phyloP scores from a whole-genome alignment of 345 rosid species.

The Populus pruinosa region DNA sequence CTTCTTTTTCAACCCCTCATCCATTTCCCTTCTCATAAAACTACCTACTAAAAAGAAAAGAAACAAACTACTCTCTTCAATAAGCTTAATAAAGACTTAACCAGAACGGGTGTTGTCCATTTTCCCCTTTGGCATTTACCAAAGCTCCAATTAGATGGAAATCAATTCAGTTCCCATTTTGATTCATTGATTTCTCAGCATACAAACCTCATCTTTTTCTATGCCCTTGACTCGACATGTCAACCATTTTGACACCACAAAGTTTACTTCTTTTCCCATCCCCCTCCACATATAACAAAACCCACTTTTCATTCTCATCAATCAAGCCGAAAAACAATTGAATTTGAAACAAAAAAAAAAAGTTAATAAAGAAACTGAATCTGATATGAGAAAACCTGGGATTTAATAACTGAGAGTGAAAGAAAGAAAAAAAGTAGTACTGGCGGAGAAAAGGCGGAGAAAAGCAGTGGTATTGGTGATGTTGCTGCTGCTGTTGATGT shows the following conservation, averaged over 20 bases:
- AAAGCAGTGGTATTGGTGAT: background rate
- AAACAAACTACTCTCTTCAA: background rate
- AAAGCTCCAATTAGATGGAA: background rate
- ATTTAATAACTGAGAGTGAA: background rate
- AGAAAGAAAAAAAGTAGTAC: background rate
- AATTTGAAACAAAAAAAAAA: background rate
- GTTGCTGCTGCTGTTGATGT: background rate
- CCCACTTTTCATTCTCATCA: background rate
- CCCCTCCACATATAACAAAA: background rate
- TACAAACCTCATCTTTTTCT: background rate
- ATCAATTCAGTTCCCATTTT: background rate
- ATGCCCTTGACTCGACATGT: background rate
- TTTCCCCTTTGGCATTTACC: background rate
- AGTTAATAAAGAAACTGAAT: background rate
- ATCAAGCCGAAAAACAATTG: background rate
- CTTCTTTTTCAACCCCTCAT: background rate
- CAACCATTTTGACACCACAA: background rate
- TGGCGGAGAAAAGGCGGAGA: conserved; percentile 18
- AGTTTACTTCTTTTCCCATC: background rate
- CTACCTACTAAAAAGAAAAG: background rate
- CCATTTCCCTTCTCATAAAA: background rate
- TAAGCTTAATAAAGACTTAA: background rate
- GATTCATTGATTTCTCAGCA: background rate
- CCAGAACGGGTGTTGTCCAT: background rate
- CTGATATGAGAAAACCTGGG: background rate